A percentile compares a stretch with the other conserved stretches of the same genome.
Conservation (phyloP, 345 rosid species). For the Acer yangbiense region DNA sequence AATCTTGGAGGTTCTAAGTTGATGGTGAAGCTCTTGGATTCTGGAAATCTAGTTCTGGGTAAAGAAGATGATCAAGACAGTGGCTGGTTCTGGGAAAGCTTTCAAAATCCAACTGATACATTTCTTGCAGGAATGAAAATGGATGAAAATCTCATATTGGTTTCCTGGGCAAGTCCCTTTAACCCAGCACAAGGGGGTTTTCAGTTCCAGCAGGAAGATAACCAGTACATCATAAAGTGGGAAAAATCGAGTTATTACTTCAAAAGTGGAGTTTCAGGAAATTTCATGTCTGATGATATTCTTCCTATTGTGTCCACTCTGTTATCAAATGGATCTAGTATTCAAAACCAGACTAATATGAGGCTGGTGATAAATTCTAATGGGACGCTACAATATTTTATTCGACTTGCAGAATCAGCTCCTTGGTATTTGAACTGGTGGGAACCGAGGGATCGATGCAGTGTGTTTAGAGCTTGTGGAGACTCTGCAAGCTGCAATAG, state of each 20-base stretch:
- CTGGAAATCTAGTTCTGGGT: slow-evolving; percentile 33
- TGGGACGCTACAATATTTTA: slow-evolving; percentile 35
- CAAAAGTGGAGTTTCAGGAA: slow-evolving; percentile 42
- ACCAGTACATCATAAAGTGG: slow-evolving; percentile 33
- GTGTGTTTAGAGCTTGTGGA: slow-evolving; percentile 47
- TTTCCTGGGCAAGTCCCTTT: slow-evolving; percentile 52
- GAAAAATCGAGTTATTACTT: background rate
- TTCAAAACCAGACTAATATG: background rate
- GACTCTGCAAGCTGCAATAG: slow-evolving; percentile 47
- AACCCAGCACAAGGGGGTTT: slow-evolving; percentile 65
- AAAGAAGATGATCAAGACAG: too few relatives aligned
- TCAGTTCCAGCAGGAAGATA: slow-evolving; percentile 37
- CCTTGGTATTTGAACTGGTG: slow-evolving; percentile 34
- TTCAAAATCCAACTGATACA: slow-evolving; percentile 54
- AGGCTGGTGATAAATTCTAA: slow-evolving; percentile 42
- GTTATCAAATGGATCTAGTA: slow-evolving; percentile 37
- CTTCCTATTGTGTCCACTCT: slow-evolving; percentile 37
- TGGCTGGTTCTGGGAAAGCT: slow-evolving; percentile 28
- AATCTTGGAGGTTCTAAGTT: background rate
- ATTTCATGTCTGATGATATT: slow-evolving; percentile 36
- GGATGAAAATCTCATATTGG: slow-evolving; percentile 31
- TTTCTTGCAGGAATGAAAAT: slow-evolving; percentile 66
- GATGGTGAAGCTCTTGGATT: slow-evolving; percentile 25
- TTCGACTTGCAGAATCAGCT: slow-evolving; percentile 5
- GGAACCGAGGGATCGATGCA: slow-evolving; percentile 49